Percentiles rank a stretch among this genome's conserved stretches.
Conservation (phyloP, 2,329 filamentous ascomycete genomes). For the Colletotrichum caudatum region DNA sequence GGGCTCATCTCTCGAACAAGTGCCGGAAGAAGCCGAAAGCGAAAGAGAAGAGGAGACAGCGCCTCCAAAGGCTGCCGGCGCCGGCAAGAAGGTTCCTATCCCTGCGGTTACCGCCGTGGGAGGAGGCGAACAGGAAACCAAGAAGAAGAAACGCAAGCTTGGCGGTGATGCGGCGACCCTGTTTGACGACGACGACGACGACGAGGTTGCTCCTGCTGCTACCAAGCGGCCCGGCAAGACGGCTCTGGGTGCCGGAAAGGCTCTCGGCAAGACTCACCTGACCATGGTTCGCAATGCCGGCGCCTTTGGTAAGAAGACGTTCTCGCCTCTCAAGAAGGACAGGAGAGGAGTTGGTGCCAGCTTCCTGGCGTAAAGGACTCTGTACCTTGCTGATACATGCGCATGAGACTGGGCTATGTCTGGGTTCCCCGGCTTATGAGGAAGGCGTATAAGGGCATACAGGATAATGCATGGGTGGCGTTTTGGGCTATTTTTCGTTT, state of each 20-base stretch:
- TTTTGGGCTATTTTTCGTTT: neutral
- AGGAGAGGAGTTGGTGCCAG: constrained; percentile 72
- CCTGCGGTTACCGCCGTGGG: constrained; percentile 46
- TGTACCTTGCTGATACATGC: neutral
- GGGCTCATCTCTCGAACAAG: constrained; percentile 53
- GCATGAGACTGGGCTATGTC: neutral
- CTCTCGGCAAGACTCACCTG: constrained; percentile 52
- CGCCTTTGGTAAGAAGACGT: constrained; percentile 65
- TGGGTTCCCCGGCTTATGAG: neutral
- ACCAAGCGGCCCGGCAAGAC: constrained; percentile 51
- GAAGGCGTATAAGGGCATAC: constrained; percentile 7
- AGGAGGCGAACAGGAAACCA: constrained; percentile 55
- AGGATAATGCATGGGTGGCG: constrained; percentile 34
- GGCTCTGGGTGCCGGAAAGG: constrained; percentile 45
- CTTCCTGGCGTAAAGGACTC: constrained; percentile 61
- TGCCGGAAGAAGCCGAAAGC: constrained; percentile 53
- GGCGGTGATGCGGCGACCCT: constrained; percentile 73
- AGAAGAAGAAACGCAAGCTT: constrained; percentile 80
- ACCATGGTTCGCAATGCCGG: constrained; percentile 52
- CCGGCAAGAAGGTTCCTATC: constrained; percentile 33
- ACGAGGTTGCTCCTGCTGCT: constrained; percentile 52
- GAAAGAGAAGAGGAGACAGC: constrained; percentile 46
- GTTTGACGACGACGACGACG: constrained; percentile 77
- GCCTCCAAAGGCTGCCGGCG: constrained; percentile 47
- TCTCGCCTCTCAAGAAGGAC: constrained; percentile 81